These are phyloP conservation scores for Leccinum uliginosum DNA, from an alignment of 768 basidiomycete species.

Conservation along the genomic window DNA sequence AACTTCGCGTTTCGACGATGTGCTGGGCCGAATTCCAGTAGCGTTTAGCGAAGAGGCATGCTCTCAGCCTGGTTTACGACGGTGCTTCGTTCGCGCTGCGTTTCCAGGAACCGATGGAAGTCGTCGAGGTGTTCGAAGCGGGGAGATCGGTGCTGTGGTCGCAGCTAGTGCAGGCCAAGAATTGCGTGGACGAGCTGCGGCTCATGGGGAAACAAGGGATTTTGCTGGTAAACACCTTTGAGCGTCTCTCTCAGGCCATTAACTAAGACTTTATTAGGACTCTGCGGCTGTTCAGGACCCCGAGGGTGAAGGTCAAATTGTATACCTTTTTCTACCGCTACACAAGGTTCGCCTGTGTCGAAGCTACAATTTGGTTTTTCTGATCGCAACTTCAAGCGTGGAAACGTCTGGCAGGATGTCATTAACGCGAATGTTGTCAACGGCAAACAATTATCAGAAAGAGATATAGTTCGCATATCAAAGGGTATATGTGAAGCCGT, in stretches of 20 bases:
- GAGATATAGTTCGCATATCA: conserved; percentile 85
- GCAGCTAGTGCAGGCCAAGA: conserved; percentile 26
- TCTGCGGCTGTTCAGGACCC: conserved; percentile 94
- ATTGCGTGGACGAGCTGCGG: conserved; percentile 26
- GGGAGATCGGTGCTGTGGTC: conserved; percentile 34
- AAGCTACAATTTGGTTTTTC: neutral
- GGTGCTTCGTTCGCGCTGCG: conserved; percentile 27
- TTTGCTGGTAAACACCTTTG: conserved; percentile 20
- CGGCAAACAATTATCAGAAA: conserved; percentile 79
- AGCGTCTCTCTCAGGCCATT: conserved; percentile 9
- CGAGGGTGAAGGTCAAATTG: conserved; percentile 89
- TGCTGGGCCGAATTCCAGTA: conserved; percentile 18
- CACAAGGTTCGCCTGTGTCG: conserved; percentile 61
- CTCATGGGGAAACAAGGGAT: conserved; percentile 13
- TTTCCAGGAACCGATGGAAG: conserved; percentile 20
- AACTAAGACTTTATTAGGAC: conserved; percentile 47
- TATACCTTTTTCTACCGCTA: conserved; percentile 92
- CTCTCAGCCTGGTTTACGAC: conserved; percentile 19
- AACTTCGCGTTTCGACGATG: conserved; percentile 11
- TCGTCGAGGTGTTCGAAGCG: conserved; percentile 29
- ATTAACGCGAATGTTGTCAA: conserved; percentile 86
- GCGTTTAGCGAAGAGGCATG: conserved; percentile 9
- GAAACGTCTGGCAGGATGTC: conserved; percentile 92
- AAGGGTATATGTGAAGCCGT: conserved; percentile 93
- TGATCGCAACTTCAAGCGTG: conserved; percentile 51